These are phyloP conservation scores for Panaeolus papilionaceus DNA, from an alignment of 768 basidiomycete genomes.

Conservation along the genomic window DNA sequence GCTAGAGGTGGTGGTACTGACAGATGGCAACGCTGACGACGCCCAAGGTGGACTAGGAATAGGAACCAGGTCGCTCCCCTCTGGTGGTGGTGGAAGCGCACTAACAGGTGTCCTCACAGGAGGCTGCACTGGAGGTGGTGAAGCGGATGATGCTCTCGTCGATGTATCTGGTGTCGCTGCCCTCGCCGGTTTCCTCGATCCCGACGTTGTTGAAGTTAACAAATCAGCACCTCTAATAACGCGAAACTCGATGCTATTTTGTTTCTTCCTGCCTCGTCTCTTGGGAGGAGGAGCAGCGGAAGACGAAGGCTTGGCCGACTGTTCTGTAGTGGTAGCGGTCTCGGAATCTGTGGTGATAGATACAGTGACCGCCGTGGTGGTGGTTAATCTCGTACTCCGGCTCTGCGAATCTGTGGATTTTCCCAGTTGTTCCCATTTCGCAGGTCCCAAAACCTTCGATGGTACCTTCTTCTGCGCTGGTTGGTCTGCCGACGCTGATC, in stretches of 20 bases:
- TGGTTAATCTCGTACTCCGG: conserved; percentile 3
- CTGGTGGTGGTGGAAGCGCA: conserved; percentile 1
- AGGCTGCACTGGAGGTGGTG: neutral
- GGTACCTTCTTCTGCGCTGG: neutral
- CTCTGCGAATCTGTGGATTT: conserved; percentile 2
- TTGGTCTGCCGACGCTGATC: neutral
- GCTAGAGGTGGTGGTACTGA: neutral
- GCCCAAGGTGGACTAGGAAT: conserved; percentile 31
- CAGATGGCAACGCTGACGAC: conserved; percentile 16
- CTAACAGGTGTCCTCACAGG: conserved; percentile 7
- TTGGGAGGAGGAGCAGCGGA: neutral
- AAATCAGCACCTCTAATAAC: conserved; percentile 16
- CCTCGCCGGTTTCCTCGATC: neutral
- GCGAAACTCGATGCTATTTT: conserved; percentile 16
- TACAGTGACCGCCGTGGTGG: neutral
- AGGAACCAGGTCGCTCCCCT: conserved; percentile 18
- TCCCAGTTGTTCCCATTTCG: neutral
- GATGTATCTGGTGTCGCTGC: neutral
- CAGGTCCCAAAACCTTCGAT: neutral
- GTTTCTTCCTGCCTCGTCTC: conserved; percentile 4
- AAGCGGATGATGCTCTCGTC: conserved; percentile 5
- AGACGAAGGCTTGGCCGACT: neutral
- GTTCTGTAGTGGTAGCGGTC: neutral
- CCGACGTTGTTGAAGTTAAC: conserved; percentile 3
- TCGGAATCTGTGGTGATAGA: conserved; percentile 1